These are phyloP conservation scores for Euphorbia pulcherrima DNA, from an alignment of 345 rosid species.

Conservation along the genomic window DNA sequence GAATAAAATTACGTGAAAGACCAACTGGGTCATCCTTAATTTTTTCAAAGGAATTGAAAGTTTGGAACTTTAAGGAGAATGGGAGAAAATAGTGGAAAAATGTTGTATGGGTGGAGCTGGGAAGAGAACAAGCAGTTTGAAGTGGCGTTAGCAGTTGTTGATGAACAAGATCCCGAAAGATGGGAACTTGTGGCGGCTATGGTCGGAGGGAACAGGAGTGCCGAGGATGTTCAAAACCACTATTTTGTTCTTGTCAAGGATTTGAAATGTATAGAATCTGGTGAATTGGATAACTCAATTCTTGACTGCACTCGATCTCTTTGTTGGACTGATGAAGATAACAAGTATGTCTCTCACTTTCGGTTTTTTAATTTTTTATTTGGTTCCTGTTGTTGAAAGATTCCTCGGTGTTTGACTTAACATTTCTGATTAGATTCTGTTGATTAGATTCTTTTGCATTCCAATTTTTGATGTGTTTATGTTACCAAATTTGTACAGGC, in stretches of 20 bases:
- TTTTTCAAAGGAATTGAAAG: neutral
- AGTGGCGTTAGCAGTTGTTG: slow-evolving; percentile 62
- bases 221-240: slow-evolving; percentile 54
- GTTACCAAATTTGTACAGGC: no score
- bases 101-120: slow-evolving; percentile 62
- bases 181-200: slow-evolving; percentile 65
- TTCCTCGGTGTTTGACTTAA: neutral
- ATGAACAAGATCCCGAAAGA: slow-evolving; percentile 50
- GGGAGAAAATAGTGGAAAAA: slow-evolving; percentile 14
- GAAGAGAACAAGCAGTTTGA: slow-evolving; percentile 75
- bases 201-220: slow-evolving; percentile 59
- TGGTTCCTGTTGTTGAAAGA: neutral
- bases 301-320: slow-evolving; percentile 30
- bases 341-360: slow-evolving; percentile 33
- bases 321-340: slow-evolving; percentile 53
- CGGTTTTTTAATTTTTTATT: neutral
- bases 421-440: no score
- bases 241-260: slow-evolving; percentile 59
- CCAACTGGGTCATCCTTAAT: slow-evolving; percentile 14
- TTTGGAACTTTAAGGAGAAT: no score
- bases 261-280: slow-evolving; percentile 57
- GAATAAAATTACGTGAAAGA: slow-evolving; percentile 27
- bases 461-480: no score
- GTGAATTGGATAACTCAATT: slow-evolving; percentile 45
- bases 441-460: no score